phyloP scores from a whole-genome alignment of 306 rosid genomes.

The Prunus fruticosa region DNA sequence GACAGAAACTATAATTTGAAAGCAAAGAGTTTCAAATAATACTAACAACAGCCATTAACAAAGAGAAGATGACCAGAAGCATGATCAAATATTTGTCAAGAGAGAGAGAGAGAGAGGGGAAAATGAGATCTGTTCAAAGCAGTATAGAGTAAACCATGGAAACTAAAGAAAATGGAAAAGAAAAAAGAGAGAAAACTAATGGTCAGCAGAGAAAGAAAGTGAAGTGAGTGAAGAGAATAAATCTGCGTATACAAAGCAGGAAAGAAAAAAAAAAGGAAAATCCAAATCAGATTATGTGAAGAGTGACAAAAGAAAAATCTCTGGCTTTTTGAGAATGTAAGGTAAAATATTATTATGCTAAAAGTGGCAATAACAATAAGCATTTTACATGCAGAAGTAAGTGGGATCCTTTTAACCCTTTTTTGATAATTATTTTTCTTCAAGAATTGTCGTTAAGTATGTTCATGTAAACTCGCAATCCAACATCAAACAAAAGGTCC shows the following conservation, averaged over 20 bases:
- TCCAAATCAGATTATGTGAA: conserved; percentile 17
- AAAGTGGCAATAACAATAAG: not conserved
- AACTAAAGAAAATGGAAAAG: conserved; percentile 8
- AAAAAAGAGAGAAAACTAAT: conserved; percentile 24
- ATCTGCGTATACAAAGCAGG: not conserved
- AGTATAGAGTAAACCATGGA: conserved; percentile 1
- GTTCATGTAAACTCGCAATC: not conserved
- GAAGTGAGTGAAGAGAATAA: conserved; percentile 37
- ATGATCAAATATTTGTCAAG: conserved; percentile 4
- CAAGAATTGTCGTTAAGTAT: not conserved
- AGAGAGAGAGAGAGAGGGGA: not conserved
- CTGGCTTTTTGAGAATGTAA: not conserved
- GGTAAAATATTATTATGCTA: not conserved
- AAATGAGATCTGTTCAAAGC: conserved; percentile 15
- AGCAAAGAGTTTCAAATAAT: conserved; percentile 1
- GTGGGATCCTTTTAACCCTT: not conserved
- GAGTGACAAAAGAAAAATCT: conserved; percentile 20
- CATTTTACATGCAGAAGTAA: conserved; percentile 9
- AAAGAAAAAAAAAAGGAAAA: conserved; percentile 2
- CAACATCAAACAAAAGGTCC: not conserved
- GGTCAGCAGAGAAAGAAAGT: conserved; percentile 22
- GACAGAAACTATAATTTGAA: conserved; percentile 2
- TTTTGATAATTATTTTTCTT: not conserved
- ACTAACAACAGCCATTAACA: not conserved
- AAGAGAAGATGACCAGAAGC: not conserved